phyloP scores from a whole-genome alignment of 2,329 filamentous ascomycete species.

The Sclerotinia sclerotiorum region DNA sequence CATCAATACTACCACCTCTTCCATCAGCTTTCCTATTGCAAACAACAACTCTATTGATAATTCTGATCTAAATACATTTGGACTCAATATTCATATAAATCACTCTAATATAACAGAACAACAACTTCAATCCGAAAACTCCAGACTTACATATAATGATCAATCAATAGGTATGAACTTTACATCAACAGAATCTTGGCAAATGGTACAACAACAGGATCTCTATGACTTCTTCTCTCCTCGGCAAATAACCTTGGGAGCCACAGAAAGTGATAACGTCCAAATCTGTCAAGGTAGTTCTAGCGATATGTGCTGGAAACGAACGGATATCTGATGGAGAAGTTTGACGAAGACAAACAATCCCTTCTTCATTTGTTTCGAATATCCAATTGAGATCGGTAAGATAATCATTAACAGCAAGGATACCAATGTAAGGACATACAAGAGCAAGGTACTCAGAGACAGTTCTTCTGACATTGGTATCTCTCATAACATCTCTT shows the following conservation, averaged over 20 bases:
- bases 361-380: slow-evolving; percentile 23
- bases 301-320: slow-evolving; percentile 27
- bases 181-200: neutral
- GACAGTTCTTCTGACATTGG: slow-evolving; percentile 28
- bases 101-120: neutral
- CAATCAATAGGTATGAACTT: neutral
- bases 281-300: slow-evolving; percentile 31
- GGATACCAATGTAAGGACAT: slow-evolving; percentile 31
- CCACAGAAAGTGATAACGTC: slow-evolving; percentile 32
- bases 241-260: slow-evolving; percentile 13
- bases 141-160: neutral
- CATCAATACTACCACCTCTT: neutral
- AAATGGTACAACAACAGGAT: neutral
- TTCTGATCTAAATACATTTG: neutral
- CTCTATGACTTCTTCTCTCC: neutral
- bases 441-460: slow-evolving; percentile 27
- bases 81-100: neutral
- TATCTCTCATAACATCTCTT: slow-evolving; percentile 32
- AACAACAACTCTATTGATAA: neutral
- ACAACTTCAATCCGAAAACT: neutral
- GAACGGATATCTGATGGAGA: slow-evolving; percentile 25
- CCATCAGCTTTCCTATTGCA: neutral
- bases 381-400: slow-evolving; percentile 31
- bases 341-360: slow-evolving; percentile 27
- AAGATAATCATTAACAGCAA: slow-evolving; percentile 30